Evolutionary conservation across 305 asterid genomes (phyloP).

Genomic region (Rubia peregrina): DNA sequence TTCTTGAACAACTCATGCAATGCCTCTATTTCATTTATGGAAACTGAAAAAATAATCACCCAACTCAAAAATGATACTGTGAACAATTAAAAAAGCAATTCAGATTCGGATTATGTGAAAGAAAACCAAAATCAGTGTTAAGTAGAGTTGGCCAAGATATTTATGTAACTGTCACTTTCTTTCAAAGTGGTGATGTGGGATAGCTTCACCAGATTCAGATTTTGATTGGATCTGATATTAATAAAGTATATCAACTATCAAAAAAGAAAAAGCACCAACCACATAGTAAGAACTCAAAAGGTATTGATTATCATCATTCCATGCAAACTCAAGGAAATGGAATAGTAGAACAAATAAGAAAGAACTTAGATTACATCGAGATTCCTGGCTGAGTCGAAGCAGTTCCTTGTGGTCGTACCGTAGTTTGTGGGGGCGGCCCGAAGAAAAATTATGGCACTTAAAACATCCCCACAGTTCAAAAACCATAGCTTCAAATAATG

Average conservation of each 20-base stretch:
- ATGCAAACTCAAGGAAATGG: not conserved
- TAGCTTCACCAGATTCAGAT: not conserved
- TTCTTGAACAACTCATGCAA: constrained; percentile 73
- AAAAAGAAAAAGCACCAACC: not conserved
- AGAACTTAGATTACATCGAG: constrained; percentile 13
- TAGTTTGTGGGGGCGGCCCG: not conserved
- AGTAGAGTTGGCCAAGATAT: no score
- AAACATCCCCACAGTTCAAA: constrained; percentile 2
- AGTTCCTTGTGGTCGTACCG: constrained; percentile 4
- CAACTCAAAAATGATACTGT: not conserved
- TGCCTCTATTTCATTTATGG: constrained; percentile 33
- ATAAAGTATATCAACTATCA: not conserved
- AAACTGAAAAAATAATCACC: constrained; percentile 3
- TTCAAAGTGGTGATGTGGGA: no score
- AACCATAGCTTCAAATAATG: not conserved
- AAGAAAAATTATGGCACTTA: not conserved
- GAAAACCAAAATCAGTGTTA: no score
- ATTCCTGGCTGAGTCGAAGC: constrained; percentile 8
- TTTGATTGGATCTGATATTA: not conserved
- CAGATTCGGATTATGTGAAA: no score
- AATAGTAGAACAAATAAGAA: not conserved
- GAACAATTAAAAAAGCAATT: not conserved
- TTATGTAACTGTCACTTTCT: no score
- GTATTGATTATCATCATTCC: not conserved
- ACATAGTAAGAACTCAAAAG: not conserved